A percentile compares a stretch with the other conserved stretches of the same genome.
Evolutionary conservation across 2,329 filamentous ascomycete genomes (phyloP).

Genomic region (Chaetomium strumarium): DNA sequence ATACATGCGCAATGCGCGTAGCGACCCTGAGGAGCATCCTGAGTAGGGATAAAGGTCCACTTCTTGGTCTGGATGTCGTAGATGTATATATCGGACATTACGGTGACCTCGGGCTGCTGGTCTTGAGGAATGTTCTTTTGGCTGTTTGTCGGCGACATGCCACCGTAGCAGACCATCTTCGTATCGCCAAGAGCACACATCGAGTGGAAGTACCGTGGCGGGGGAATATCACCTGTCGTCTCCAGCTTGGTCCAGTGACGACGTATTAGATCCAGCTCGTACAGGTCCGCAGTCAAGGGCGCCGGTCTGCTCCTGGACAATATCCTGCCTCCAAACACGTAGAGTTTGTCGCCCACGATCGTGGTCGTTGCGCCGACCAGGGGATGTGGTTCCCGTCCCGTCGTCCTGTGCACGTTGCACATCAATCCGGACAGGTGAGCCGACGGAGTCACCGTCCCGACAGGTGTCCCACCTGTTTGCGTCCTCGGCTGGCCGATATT

Average conservation of each 20-base stretch:
- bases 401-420: slow-evolving; percentile 76
- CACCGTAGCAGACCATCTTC: slow-evolving; percentile 95
- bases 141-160: slow-evolving; percentile 78
- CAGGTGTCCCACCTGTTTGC: slow-evolving; percentile 32
- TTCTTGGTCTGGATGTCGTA: slow-evolving; percentile 77
- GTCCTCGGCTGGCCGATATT: slow-evolving; percentile 38
- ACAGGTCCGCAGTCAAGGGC: slow-evolving; percentile 81
- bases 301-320: slow-evolving; percentile 75
- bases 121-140: slow-evolving; percentile 49
- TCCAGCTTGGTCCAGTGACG: slow-evolving; percentile 92
- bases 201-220: slow-evolving; percentile 93
- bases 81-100: slow-evolving; percentile 97
- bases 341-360: slow-evolving; percentile 89
- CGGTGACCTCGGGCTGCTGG: slow-evolving; percentile 77
- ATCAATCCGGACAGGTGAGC: slow-evolving; percentile 60
- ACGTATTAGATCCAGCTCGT: slow-evolving; percentile 84
- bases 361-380: slow-evolving; percentile 94
- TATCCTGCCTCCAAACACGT: slow-evolving; percentile 89
- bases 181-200: slow-evolving; percentile 90
- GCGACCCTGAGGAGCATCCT: slow-evolving; percentile 81
- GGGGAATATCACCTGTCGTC: slow-evolving; percentile 75
- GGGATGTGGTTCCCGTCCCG: slow-evolving; percentile 82
- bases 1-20: slow-evolving; percentile 97
- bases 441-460: slow-evolving; percentile 44
- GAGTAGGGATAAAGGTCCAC: slow-evolving; percentile 79